These are phyloP conservation scores for Fusarium oligoseptatum DNA, from an alignment of 2,329 filamentous ascomycete genomes.

Conservation along the genomic window DNA sequence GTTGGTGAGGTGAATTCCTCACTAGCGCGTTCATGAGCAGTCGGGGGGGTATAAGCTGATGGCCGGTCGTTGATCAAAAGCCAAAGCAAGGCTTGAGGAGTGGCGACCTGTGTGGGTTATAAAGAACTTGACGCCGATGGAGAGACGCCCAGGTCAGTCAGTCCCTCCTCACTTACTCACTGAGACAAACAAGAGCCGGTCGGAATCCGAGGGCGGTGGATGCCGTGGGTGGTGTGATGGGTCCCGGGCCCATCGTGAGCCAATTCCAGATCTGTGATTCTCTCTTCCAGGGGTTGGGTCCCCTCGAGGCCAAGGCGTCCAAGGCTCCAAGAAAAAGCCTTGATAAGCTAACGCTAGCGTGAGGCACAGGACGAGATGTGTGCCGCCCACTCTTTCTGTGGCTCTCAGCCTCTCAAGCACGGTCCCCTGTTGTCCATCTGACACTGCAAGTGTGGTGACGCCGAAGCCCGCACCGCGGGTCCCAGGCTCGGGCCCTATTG, in stretches of 20 bases:
- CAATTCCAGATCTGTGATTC: constrained; percentile 44
- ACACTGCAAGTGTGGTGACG: constrained; percentile 40
- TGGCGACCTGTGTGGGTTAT: constrained; percentile 46
- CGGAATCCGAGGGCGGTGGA: constrained; percentile 46
- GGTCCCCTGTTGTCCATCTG: constrained; percentile 37
- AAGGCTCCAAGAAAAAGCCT: constrained; percentile 23
- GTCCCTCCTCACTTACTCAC: background rate
- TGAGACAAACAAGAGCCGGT: constrained; percentile 37
- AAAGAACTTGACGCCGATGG: constrained; percentile 41
- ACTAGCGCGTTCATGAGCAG: constrained; percentile 48
- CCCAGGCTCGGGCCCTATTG: constrained; percentile 23
- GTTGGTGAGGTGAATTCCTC: constrained; percentile 36
- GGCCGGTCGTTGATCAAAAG: constrained; percentile 22
- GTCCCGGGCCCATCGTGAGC: constrained; percentile 41
- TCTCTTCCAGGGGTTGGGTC: constrained; percentile 35
- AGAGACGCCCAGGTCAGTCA: constrained; percentile 21
- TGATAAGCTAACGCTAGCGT: constrained; percentile 43
- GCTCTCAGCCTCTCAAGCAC: constrained; percentile 20
- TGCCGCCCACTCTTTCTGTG: constrained; percentile 31
- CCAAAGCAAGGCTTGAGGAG: constrained; percentile 19
- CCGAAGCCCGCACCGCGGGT: constrained; percentile 31
- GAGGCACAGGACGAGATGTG: constrained; percentile 37
- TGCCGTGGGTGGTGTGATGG: constrained; percentile 47
- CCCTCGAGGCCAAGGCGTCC: constrained; percentile 2
- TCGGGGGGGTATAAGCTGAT: constrained; percentile 33